Conservation (phyloP, 2,329 filamentous ascomycete species). For the Harringtonia aguacate region DNA sequence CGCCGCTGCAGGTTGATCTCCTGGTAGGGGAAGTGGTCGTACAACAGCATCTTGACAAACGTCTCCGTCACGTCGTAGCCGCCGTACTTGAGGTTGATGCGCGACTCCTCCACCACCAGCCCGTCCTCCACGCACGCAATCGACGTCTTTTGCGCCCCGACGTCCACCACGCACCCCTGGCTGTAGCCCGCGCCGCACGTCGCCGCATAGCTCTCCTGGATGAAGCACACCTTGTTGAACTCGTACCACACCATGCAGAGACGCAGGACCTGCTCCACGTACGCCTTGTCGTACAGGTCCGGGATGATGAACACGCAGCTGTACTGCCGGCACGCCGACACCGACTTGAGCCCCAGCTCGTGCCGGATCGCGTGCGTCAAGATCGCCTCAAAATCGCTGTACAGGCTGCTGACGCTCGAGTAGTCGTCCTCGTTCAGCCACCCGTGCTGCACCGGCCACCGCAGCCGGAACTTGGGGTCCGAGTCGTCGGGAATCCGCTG, state of each 20-base stretch:
- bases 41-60: slow-evolving; percentile 96
- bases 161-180: slow-evolving; percentile 87
- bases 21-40: slow-evolving; percentile 88
- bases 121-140: slow-evolving; percentile 96
- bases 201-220: slow-evolving; percentile 90
- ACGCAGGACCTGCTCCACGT: slow-evolving; percentile 75
- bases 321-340: slow-evolving; percentile 79
- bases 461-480: slow-evolving; percentile 78
- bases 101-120: slow-evolving; percentile 86
- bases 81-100: slow-evolving; percentile 90
- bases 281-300: slow-evolving; percentile 89
- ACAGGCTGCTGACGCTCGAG: slow-evolving; percentile 64
- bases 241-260: slow-evolving; percentile 84
- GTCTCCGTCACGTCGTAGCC: slow-evolving; percentile 88
- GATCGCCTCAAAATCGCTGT: slow-evolving; percentile 78
- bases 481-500: slow-evolving; percentile 84
- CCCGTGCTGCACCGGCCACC: slow-evolving; percentile 82
- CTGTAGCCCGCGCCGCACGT: slow-evolving; percentile 94
- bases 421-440: slow-evolving; percentile 91
- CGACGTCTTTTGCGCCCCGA: slow-evolving; percentile 94
- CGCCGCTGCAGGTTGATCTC: slow-evolving; percentile 86
- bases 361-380: slow-evolving; percentile 76
- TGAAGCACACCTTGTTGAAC: slow-evolving; percentile 82
- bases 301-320: slow-evolving; percentile 96
- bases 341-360: slow-evolving; percentile 69